These are phyloP conservation scores for Magnolia changhungtana DNA, from an alignment of 164 flowering plant species.

Conservation along the genomic window DNA sequence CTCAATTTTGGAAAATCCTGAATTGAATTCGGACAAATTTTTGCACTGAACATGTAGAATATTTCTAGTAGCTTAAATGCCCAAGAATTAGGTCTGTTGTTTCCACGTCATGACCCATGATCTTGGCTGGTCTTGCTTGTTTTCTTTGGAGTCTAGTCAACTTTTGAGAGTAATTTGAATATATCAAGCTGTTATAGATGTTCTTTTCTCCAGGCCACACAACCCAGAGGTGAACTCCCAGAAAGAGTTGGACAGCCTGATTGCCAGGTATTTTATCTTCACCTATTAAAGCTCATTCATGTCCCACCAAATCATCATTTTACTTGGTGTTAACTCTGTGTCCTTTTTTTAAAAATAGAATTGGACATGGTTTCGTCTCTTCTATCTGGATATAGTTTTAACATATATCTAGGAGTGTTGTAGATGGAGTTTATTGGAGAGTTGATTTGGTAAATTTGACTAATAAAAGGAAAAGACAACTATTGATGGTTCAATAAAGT, in stretches of 20 bases:
- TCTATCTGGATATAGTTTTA: background rate
- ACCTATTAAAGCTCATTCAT: slow-evolving; percentile 1
- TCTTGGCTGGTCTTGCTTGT: slow-evolving; percentile 5
- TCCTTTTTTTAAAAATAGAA: background rate
- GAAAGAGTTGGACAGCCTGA: slow-evolving; percentile 80
- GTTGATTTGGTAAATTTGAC: background rate
- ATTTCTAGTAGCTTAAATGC: background rate
- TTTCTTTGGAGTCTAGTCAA: background rate
- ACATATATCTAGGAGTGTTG: background rate
- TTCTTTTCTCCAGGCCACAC: slow-evolving; percentile 35
- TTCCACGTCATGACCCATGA: background rate
- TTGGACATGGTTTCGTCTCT: background rate
- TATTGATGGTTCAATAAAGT: no score
- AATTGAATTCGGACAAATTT: background rate
- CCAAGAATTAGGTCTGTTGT: background rate
- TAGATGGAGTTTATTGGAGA: background rate
- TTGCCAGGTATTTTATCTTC: slow-evolving; percentile 52
- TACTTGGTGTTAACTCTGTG: background rate
- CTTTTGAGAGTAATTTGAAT: background rate
- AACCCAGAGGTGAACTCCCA: slow-evolving; percentile 54
- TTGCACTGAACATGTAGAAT: background rate
- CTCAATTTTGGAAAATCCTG: background rate
- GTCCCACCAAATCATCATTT: background rate
- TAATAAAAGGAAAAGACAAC: no score
- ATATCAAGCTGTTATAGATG: background rate